Conservation (phyloP, 441 rosid genomes). For the Populus hybrid region DNA sequence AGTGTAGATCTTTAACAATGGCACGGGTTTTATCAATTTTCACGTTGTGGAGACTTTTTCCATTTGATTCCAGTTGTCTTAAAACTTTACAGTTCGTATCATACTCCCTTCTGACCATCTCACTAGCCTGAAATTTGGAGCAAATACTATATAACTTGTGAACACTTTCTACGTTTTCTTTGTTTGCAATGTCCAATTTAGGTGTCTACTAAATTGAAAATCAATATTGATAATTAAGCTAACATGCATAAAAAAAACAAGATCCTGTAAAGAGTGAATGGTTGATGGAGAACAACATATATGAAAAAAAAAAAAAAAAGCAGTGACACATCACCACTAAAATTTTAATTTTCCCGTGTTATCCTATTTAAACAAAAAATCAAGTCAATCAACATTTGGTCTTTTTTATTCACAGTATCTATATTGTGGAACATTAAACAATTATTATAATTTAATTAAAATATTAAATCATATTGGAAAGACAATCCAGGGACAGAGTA, state of each 20-base stretch:
- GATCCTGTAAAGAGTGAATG: background rate
- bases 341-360: background rate
- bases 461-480: background rate
- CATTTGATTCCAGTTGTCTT: slow-evolving; percentile 74
- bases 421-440: background rate
- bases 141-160: background rate
- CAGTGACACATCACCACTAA: background rate
- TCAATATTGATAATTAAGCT: background rate
- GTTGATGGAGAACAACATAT: background rate
- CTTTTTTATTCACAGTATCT: background rate
- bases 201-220: background rate
- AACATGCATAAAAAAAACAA: background rate
- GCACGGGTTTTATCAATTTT: slow-evolving; percentile 82
- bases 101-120: slow-evolving; percentile 63
- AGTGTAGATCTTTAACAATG: slow-evolving; percentile 83
- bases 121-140: slow-evolving; percentile 67
- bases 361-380: background rate
- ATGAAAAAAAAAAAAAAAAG: background rate
- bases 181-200: background rate
- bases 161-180: background rate
- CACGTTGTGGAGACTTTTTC: slow-evolving; percentile 34
- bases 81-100: slow-evolving; percentile 60
- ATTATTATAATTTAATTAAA: background rate
- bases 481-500: background rate
- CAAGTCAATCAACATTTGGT: background rate